Base-by-base conservation (phyloP, 2,329 filamentous ascomycete species). In the Fusarium haematococcum region DNA sequence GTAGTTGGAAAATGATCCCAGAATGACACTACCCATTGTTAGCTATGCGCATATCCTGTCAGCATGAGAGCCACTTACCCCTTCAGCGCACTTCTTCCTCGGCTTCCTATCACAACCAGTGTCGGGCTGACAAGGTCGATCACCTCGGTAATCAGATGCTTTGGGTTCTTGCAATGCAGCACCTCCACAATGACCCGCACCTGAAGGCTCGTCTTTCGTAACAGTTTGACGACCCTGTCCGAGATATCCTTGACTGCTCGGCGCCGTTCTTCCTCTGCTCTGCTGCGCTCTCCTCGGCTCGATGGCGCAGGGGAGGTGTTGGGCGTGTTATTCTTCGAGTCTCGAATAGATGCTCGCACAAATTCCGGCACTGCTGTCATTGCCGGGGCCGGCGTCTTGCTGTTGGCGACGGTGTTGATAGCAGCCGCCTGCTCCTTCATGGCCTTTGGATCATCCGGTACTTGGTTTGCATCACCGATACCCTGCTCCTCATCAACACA, bases 1-100 rank as follows among this genome's bases (percentile, higher is more conserved):
- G 80, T 99, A 99, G 81, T 98, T 98, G 70, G 94, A 97, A 83
- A 99, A 98, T 0, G 95, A 98, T 30, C 97, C 97, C 33, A 99
- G 89, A 70, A 99, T 92, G 25, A 98, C 96, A 80, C 95, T 97
- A 77, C 57, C 37, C 9, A 37, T 59, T n/a, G 80, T 87, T 80
- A 85, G 82, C 68, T 50, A 45, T 65, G 63, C 23, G 50, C 37
- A 32, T 30, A 37, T 8, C 20, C 39, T 59, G 16, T 37, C 32
- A 37, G 9, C 6, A 52, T 58, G 11, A 23, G 27, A 37, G 33
- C 77, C 61, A 85, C 92, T 85, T 87, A 96, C 94, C 95, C 96
- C 83, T 98, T 98, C 64, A 99, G 87, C 50, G 95, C 95, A 82
- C 95, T 98, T 74, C 95, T 91, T 33, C 97, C 97, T 77, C 97